Conservation (phyloP, 2,329 filamentous ascomycete genomes). For the Cladosporium sp. region DNA sequence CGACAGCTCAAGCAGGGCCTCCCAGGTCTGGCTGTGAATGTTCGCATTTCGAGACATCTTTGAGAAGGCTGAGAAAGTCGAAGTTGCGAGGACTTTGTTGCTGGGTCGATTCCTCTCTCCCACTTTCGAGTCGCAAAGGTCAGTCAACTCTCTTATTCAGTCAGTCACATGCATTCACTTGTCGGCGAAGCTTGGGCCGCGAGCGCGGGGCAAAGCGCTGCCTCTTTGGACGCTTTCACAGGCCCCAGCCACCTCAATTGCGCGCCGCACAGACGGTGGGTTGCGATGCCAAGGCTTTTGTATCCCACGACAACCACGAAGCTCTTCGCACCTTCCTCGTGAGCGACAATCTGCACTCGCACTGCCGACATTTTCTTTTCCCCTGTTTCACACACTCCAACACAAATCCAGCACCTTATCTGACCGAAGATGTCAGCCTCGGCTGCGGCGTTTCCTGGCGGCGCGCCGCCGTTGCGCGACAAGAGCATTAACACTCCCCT, state of each 20-base stretch:
- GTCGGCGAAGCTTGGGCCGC: neutral
- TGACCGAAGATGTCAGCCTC: neutral
- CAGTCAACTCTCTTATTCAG: too few relatives aligned
- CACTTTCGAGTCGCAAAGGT: too few relatives aligned
- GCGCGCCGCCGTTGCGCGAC: neutral
- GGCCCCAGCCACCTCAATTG: neutral
- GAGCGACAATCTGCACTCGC: neutral
- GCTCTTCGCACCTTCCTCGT: neutral
- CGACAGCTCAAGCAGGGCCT: too few relatives aligned
- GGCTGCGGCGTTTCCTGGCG: neutral
- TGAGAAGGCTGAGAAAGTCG: too few relatives aligned
- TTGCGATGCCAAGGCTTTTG: neutral
- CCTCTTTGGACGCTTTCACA: neutral
- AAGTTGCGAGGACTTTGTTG: neutral
- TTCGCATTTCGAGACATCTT: too few relatives aligned
- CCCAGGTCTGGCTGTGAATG: too few relatives aligned
- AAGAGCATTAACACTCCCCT: neutral
- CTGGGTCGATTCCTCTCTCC: neutral
- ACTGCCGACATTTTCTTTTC: neutral
- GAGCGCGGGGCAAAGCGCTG: neutral
- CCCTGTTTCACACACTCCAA: neutral
- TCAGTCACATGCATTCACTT: too few relatives aligned
- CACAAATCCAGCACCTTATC: neutral
- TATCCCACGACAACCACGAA: neutral
- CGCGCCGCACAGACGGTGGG: neutral